A percentile compares a stretch with the other conserved stretches of the same genome.
phyloP scores from a whole-genome alignment of 2,329 filamentous ascomycete genomes.

The Monosporascus sp. region DNA sequence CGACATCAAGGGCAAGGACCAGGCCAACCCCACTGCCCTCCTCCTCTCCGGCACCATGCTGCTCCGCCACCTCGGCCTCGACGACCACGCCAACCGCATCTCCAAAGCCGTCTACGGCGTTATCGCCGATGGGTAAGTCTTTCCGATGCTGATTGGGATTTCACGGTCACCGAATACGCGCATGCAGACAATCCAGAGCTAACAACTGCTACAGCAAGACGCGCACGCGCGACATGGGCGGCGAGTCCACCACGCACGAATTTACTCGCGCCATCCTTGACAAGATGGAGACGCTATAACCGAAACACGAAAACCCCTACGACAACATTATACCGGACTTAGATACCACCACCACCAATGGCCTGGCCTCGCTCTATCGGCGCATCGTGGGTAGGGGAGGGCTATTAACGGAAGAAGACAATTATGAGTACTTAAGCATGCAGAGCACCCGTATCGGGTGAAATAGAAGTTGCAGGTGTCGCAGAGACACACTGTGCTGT shows the following conservation, averaged over 20 bases:
- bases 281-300: conserved; percentile 81
- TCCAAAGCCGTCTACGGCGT: conserved; percentile 74
- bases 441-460: too few species aligned
- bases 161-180: not conserved
- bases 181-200: not conserved
- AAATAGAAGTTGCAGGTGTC: too few species aligned
- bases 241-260: conserved; percentile 81
- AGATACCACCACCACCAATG: too few species aligned
- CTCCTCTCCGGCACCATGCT: conserved; percentile 96
- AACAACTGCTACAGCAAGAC: conserved; percentile 54
- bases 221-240: conserved; percentile 95
- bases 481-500: too few species aligned
- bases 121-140: conserved; percentile 81
- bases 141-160: not conserved
- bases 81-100: conserved; percentile 97
- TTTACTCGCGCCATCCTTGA: conserved; percentile 92
- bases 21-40: conserved; percentile 96
- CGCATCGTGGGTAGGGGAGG: too few species aligned
- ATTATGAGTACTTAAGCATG: too few species aligned
- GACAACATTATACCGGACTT: too few species aligned
- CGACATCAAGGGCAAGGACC: conserved; percentile 99
- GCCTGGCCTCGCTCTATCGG: too few species aligned
- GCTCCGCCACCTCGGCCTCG: conserved; percentile 90
- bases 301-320: too few species aligned
- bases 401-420: too few species aligned